Conservation (phyloP, 2,329 filamentous ascomycete genomes). For the Mollisiaceae sp. region DNA sequence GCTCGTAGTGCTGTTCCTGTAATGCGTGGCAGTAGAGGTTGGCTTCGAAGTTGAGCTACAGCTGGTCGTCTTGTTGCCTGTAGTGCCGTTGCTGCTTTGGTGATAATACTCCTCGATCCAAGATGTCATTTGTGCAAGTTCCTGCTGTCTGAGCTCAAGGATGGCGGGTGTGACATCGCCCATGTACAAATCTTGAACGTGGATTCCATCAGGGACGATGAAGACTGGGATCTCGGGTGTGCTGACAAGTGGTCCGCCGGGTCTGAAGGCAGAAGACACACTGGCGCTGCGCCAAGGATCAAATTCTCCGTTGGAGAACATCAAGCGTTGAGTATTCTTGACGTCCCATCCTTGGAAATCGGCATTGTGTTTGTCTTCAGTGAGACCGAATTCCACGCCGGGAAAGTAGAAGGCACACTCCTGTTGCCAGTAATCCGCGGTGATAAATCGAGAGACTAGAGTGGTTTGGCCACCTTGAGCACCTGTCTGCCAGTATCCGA, state of each 20-base stretch:
- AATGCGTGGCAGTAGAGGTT: neutral
- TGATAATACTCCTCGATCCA: slow-evolving; percentile 3
- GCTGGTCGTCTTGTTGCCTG: neutral
- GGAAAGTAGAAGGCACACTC: slow-evolving; percentile 3
- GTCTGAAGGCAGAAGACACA: slow-evolving; percentile 9
- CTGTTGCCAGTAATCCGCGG: neutral
- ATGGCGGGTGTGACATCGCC: neutral
- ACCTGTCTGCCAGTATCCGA: slow-evolving; percentile 52
- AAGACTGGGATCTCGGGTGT: slow-evolving; percentile 9
- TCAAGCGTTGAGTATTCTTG: neutral
- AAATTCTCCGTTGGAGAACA: slow-evolving; percentile 8
- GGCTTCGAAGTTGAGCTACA: neutral
- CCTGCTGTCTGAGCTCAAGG: neutral
- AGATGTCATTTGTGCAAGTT: neutral
- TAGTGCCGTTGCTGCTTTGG: neutral
- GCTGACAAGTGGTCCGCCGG: neutral
- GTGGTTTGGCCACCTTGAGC: neutral
- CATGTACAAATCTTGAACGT: slow-evolving; percentile 5
- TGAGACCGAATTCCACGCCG: neutral
- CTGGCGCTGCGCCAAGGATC: neutral
- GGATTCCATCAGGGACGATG: slow-evolving; percentile 1
- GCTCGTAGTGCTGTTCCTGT: neutral
- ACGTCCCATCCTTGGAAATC: neutral
- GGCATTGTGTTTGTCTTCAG: neutral
- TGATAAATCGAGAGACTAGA: neutral